Percentiles rank a stretch among this genome's conserved stretches.
Conservation (phyloP, 306 rosid species). For the Mimosa bimucronata region DNA sequence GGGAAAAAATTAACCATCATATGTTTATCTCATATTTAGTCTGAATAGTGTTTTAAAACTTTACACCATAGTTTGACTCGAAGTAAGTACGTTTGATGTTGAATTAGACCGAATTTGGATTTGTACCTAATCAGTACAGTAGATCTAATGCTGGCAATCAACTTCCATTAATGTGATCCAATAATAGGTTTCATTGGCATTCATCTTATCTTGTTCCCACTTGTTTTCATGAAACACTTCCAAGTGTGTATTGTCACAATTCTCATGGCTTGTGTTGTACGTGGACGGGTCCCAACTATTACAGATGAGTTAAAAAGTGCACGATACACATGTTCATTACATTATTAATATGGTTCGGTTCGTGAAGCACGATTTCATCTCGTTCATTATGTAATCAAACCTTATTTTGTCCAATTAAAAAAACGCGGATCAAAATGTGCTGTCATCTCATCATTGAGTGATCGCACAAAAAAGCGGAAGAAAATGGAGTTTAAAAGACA, state of each 20-base stretch:
- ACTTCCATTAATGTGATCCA: neutral
- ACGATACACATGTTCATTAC: conserved; percentile 13
- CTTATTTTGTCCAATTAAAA: neutral
- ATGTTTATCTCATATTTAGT: no score
- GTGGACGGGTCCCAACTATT: conserved; percentile 22
- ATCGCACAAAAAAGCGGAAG: conserved; percentile 26
- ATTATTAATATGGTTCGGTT: neutral
- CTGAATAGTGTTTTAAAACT: no score
- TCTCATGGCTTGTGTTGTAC: conserved; percentile 12
- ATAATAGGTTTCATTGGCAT: neutral
- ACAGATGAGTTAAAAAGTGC: conserved; percentile 20
- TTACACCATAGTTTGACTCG: no score
- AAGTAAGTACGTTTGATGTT: neutral
- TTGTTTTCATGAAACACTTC: neutral
- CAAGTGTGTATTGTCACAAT: neutral
- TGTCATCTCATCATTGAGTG: conserved; percentile 25
- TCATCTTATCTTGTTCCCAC: neutral
- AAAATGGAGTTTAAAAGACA: conserved; percentile 28
- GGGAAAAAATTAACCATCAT: no score
- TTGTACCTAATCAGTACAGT: neutral
- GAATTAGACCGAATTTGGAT: neutral
- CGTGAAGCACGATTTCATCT: conserved; percentile 16
- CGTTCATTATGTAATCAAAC: neutral
- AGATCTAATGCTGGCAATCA: neutral
- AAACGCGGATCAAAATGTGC: neutral